phyloP scores from a whole-genome alignment of 108 stramenopile genomes.

The Discostella pseudostelligera region DNA sequence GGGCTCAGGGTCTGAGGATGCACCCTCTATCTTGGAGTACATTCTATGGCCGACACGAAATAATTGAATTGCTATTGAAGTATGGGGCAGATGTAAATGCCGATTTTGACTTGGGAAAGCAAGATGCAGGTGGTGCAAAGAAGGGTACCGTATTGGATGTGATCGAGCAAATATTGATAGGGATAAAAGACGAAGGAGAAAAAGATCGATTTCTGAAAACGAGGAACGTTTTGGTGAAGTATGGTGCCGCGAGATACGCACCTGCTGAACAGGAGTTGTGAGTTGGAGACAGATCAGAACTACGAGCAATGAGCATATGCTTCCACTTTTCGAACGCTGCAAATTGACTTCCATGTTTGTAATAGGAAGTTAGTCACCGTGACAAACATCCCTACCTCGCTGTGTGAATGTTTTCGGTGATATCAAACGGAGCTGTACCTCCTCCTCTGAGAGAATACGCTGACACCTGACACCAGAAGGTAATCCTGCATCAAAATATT shows the following conservation, averaged over 20 bases:
- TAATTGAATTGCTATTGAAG: slow-evolving; percentile 58
- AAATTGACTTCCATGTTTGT: no score
- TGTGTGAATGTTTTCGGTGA: no score
- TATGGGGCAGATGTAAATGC: slow-evolving; percentile 76
- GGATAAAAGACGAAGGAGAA: slow-evolving; percentile 35
- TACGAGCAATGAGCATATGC: neutral
- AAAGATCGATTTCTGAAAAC: slow-evolving; percentile 52
- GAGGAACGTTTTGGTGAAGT: slow-evolving; percentile 48
- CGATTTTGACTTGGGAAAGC: slow-evolving; percentile 66
- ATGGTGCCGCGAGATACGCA: slow-evolving; percentile 50
- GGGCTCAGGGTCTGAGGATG: slow-evolving; percentile 72
- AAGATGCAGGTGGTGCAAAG: no score
- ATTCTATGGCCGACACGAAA: slow-evolving; percentile 72
- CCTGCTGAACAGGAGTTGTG: slow-evolving; percentile 30
- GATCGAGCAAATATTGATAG: slow-evolving; percentile 50
- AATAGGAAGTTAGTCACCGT: no score
- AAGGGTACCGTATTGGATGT: slow-evolving; percentile 71
- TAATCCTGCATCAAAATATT: no score
- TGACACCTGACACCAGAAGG: no score
- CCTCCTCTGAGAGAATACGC: no score
- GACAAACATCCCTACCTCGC: no score
- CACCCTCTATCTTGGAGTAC: slow-evolving; percentile 82
- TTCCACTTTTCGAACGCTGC: no score
- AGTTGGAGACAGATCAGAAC: neutral
- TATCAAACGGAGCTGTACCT: no score